Percentiles rank a stretch among this genome's conserved stretches.
phyloP scores from a whole-genome alignment of 1,284 basidiomycete species.

The Porodaedalea pini region DNA sequence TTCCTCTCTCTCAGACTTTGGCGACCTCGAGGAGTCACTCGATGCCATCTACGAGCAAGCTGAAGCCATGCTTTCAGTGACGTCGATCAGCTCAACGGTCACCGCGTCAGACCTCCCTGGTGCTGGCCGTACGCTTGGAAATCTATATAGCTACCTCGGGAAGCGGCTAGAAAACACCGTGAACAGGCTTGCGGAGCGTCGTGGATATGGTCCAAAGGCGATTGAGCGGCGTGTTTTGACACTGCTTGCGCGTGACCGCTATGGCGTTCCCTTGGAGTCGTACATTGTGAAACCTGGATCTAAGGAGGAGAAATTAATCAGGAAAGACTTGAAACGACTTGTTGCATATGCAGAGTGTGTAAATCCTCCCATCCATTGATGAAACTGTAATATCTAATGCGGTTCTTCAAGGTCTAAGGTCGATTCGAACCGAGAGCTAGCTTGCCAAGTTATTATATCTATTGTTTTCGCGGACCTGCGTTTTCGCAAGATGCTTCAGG shows the following conservation, averaged over 20 bases:
- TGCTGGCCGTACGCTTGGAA: not conserved
- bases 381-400: not conserved
- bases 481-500: not conserved
- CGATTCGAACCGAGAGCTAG: not conserved
- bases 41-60: not conserved
- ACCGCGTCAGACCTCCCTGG: not conserved
- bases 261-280: no score
- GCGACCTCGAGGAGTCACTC: not conserved
- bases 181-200: not conserved
- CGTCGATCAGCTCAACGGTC: not conserved
- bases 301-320: not conserved
- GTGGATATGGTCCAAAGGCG: not conserved
- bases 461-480: not conserved
- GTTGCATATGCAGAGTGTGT: not conserved
- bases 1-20: not conserved
- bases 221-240: not conserved
- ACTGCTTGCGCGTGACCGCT: not conserved
- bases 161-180: not conserved
- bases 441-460: not conserved
- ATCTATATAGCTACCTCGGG: not conserved
- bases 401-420: not conserved
- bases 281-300: not conserved
- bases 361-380: not conserved
- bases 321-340: not conserved
- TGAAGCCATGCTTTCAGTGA: not conserved